phyloP scores from a whole-genome alignment of 495 filamentous ascomycete genomes.

The Neurospora sp. region DNA sequence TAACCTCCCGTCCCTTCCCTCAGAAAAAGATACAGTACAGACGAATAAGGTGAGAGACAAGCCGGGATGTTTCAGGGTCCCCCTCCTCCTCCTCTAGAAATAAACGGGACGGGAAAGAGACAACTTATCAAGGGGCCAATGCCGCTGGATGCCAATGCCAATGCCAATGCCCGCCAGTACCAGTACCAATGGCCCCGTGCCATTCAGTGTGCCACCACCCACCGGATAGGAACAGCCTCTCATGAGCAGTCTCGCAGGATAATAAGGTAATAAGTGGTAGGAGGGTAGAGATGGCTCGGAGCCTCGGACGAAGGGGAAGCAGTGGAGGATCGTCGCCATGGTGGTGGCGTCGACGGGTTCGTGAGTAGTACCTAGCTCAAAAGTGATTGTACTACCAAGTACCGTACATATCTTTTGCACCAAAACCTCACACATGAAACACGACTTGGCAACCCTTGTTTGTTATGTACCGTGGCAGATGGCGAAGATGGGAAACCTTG shows the following conservation, averaged over 20 bases:
- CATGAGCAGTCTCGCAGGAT: not conserved
- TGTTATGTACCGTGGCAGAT: not conserved
- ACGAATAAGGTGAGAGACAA: not conserved
- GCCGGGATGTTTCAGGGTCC: not conserved
- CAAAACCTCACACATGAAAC: not conserved
- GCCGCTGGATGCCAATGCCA: not conserved
- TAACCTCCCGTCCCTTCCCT: not conserved
- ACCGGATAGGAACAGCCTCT: not conserved
- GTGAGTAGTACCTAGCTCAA: not conserved
- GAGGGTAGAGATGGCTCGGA: not conserved
- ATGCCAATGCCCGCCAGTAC: not conserved
- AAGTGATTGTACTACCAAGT: not conserved
- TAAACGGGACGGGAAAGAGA: not conserved
- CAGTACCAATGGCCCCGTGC: not conserved
- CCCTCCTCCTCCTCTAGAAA: not conserved
- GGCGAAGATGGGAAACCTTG: not conserved
- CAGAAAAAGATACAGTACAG: not conserved
- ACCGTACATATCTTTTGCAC: not conserved
- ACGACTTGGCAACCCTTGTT: not conserved
- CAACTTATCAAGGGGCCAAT: not conserved
- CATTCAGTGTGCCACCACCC: not conserved
- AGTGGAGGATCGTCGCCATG: not conserved
- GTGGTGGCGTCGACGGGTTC: not conserved
- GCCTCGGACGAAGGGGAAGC: not conserved
- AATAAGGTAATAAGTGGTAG: not conserved